These are phyloP conservation scores for Petrea volubilis DNA, from an alignment of 257 asterid genomes.

Conservation along the genomic window DNA sequence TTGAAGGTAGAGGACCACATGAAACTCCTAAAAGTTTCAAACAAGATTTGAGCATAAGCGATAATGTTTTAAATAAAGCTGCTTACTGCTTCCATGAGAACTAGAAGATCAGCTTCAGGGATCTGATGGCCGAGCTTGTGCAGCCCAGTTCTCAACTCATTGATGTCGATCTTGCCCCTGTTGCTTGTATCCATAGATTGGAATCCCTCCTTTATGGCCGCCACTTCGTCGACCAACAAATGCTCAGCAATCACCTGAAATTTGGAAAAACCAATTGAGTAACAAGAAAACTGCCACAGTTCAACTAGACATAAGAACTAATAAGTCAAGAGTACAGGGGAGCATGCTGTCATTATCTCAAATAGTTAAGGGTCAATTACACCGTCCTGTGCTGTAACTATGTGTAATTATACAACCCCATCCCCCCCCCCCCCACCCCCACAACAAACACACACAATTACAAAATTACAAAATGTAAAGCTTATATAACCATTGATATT, in stretches of 20 bases:
- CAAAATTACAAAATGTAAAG: no score
- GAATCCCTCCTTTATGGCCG: constrained; percentile 63
- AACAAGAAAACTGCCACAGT: not conserved
- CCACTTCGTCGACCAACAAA: constrained; percentile 64
- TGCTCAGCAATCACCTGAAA: constrained; percentile 64
- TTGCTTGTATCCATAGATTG: constrained; percentile 56
- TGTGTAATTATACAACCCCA: no score
- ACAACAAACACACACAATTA: no score
- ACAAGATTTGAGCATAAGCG: not conserved
- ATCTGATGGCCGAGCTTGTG: constrained; percentile 69
- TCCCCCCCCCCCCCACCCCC: no score
- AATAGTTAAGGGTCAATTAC: no score
- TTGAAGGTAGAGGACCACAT: no score
- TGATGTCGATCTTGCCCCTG: constrained; percentile 58
- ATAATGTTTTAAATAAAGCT: not conserved
- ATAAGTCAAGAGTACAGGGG: no score
- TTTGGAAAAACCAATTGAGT: constrained; percentile 17
- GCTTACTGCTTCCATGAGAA: constrained; percentile 74
- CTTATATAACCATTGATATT: no score
- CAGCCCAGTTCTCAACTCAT: constrained; percentile 59
- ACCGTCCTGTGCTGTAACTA: no score
- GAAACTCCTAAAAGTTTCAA: no score
- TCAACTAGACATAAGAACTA: not conserved
- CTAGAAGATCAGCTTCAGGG: constrained; percentile 56
- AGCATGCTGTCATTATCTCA: no score